Conservation (phyloP, 2,329 filamentous ascomycete genomes). For the Aspergillus amoenus region DNA sequence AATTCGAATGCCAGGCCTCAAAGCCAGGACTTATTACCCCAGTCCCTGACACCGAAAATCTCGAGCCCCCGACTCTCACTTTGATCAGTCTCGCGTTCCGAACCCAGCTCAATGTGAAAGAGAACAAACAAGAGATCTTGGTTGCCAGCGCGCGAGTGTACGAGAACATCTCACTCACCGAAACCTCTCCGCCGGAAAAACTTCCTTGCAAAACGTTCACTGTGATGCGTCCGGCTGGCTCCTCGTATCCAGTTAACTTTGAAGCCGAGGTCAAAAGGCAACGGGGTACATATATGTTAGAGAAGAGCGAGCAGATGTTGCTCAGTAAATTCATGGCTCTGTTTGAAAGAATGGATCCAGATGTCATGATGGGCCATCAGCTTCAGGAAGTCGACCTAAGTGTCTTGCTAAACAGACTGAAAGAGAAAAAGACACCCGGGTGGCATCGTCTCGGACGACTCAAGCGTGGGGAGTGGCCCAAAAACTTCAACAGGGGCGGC, state of each 20-base stretch:
- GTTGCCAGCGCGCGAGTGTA: conserved; percentile 90
- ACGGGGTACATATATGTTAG: conserved; percentile 73
- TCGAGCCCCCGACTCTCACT: conserved; percentile 83
- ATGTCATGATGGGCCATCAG: conserved; percentile 90
- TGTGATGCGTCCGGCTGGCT: conserved; percentile 75
- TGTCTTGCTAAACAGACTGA: conserved; percentile 79
- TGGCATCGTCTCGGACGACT: conserved; percentile 93
- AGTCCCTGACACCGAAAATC: conserved; percentile 72
- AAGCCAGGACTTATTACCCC: conserved; percentile 75
- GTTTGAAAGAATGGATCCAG: conserved; percentile 83
- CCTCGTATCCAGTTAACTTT: conserved; percentile 81
- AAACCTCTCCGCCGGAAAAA: conserved; percentile 85
- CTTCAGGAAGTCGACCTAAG: conserved; percentile 98
- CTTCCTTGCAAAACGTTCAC: conserved; percentile 90
- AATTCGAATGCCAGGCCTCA: conserved; percentile 80
- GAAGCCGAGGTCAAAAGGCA: conserved; percentile 73
- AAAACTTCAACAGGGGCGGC: conserved; percentile 78
- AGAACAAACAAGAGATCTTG: conserved; percentile 95
- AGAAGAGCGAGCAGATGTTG: conserved; percentile 80
- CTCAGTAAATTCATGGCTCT: conserved; percentile 87
- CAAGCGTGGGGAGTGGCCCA: conserved; percentile 81
- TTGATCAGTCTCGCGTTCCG: conserved; percentile 93
- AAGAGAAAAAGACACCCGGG: conserved; percentile 85
- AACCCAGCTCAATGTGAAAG: conserved; percentile 82
- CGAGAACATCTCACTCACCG: conserved; percentile 80